Evolutionary conservation across 805 yeast species (phyloP).

Genomic region (Metschnikowia vanudenii): DNA sequence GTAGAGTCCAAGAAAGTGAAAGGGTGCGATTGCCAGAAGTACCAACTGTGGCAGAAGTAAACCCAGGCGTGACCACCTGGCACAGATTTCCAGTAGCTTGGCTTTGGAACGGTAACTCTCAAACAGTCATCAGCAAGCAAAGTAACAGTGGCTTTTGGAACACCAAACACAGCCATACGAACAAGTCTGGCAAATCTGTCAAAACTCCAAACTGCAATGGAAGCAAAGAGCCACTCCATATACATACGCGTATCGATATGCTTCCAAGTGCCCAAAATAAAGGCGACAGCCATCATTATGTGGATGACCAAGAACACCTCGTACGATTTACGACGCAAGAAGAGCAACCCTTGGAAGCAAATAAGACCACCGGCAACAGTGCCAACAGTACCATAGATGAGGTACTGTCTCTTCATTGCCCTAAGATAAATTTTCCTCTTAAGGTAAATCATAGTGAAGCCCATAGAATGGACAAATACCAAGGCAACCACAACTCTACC

Average conservation of each 20-base stretch:
- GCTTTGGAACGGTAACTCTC: constrained; percentile 36
- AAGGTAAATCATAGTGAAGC: constrained; percentile 10
- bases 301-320: constrained; percentile 20
- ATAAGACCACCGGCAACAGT: constrained; percentile 16
- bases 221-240: constrained; percentile 16
- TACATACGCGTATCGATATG: constrained; percentile 14
- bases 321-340: constrained; percentile 17
- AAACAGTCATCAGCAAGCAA: constrained; percentile 38
- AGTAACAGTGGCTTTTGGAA: constrained; percentile 31
- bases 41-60: constrained; percentile 32
- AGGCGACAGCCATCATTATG: constrained; percentile 18
- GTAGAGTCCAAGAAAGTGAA: constrained; percentile 33
- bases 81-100: constrained; percentile 34
- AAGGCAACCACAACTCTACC: constrained; percentile 19
- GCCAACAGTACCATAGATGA: constrained; percentile 17
- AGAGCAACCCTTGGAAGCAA: constrained; percentile 19
- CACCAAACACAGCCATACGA: constrained; percentile 34
- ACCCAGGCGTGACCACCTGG: constrained; percentile 45
- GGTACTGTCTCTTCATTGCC: constrained; percentile 11
- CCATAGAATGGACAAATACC: constrained; percentile 19
- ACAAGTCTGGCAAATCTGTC: constrained; percentile 32
- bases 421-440: background rate
- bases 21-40: constrained; percentile 46
- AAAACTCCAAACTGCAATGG: constrained; percentile 31
- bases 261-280: constrained; percentile 19